A percentile compares a stretch with the other conserved stretches of the same genome.
Evolutionary conservation across 352 stramenopile genomes (phyloP).

Genomic region (Phytophthora palmivora): DNA sequence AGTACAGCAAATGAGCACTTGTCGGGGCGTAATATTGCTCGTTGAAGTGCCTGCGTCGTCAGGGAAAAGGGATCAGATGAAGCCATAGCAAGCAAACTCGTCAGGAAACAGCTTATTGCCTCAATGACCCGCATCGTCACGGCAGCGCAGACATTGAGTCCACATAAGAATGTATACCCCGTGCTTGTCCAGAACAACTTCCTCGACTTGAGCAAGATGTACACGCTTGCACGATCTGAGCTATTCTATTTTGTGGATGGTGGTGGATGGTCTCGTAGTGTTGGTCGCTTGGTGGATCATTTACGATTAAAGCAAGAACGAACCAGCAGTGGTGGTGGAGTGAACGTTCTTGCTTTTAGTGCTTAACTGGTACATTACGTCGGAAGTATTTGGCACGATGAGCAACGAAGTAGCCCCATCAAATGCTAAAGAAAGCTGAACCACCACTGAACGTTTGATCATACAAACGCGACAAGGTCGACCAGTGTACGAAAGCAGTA

Average conservation of each 20-base stretch:
- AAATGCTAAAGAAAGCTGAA: neutral
- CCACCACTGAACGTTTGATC: too few species aligned
- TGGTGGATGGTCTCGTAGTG: slow-evolving; percentile 50
- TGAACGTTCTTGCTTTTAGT: slow-evolving; percentile 10
- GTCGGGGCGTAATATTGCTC: slow-evolving; percentile 42
- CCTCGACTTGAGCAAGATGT: slow-evolving; percentile 78
- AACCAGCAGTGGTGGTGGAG: slow-evolving; percentile 21
- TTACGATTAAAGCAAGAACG: slow-evolving; percentile 47
- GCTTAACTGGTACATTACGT: neutral
- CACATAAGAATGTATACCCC: slow-evolving; percentile 53
- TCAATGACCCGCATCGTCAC: slow-evolving; percentile 50
- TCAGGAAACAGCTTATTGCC: slow-evolving; percentile 46
- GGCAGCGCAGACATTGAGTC: slow-evolving; percentile 32
- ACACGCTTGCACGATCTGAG: slow-evolving; percentile 69
- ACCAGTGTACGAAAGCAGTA: too few species aligned
- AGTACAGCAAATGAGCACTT: slow-evolving; percentile 42
- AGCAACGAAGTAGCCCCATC: neutral
- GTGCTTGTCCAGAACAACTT: slow-evolving; percentile 67
- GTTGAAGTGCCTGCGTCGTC: slow-evolving; percentile 32
- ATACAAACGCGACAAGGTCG: too few species aligned
- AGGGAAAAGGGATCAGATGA: slow-evolving; percentile 31
- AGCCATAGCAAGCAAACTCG: slow-evolving; percentile 35
- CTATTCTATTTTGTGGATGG: slow-evolving; percentile 77
- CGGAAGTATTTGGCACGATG: neutral
- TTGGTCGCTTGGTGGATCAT: slow-evolving; percentile 49